These are phyloP conservation scores for Acanthamoeba triangularis DNA, from an alignment of 208 protist genomes.

Conservation along the genomic window DNA sequence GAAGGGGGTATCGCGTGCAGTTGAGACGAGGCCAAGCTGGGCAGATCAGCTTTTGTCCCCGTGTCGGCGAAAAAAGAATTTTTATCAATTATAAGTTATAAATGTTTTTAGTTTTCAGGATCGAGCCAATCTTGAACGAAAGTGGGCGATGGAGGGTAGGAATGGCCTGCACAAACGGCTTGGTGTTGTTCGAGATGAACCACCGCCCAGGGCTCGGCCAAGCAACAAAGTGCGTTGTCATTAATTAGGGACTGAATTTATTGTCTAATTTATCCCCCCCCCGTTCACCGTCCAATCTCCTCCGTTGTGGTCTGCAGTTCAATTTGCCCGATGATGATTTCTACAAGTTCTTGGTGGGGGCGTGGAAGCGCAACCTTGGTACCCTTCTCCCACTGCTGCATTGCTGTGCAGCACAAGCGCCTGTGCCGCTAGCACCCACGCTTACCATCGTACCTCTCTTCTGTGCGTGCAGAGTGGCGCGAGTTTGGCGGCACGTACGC, in stretches of 20 bases:
- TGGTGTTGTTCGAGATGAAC: neutral
- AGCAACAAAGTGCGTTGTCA: neutral
- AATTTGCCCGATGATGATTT: constrained; percentile 82
- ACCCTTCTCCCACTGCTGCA: neutral
- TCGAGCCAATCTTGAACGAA: too few relatives aligned
- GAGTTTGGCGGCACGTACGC: constrained; percentile 81
- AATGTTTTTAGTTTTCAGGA: too few relatives aligned
- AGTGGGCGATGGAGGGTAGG: neutral
- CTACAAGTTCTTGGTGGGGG: constrained; percentile 79
- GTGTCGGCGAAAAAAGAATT: too few relatives aligned
- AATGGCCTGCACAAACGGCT: constrained; percentile 29
- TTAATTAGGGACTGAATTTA: neutral
- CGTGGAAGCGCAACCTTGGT: constrained; percentile 84
- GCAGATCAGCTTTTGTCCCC: too few relatives aligned
- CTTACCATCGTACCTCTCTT: neutral
- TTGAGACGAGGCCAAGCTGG: too few relatives aligned
- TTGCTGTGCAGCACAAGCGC: too few relatives aligned
- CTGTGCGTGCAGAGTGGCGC: constrained; percentile 77
- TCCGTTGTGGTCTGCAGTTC: constrained; percentile 20
- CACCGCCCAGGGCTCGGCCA: neutral
- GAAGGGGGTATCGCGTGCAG: too few relatives aligned
- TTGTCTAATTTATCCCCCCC: neutral
- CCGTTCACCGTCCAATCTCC: neutral
- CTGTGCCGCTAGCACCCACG: neutral
- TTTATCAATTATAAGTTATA: too few relatives aligned